Evolutionary conservation across 768 basidiomycete species (phyloP), one percentile per base, ranked within the genome.

Genomic region (Leucosporidium yakuticum): DNA sequence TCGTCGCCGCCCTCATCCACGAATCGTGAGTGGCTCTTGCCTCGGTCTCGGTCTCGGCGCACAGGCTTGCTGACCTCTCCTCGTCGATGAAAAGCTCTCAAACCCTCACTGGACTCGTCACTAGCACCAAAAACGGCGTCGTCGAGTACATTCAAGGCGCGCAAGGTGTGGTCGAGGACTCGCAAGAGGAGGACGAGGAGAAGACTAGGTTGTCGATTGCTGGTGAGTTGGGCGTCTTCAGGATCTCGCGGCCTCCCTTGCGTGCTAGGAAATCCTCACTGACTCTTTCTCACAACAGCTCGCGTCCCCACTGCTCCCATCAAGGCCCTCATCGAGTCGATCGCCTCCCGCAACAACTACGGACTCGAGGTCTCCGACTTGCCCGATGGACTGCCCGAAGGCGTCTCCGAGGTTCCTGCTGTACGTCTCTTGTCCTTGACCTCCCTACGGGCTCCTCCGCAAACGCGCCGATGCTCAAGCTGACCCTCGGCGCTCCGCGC

Each of bases 1-100:
- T 94, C 31, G 84, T 95, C 73, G 91, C 86, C 8, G 91, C 92
- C 77, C 79, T 92, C 50, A 85, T 85, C 1, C 88, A 91, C 71
- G 92, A 95, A 80, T 92, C 91, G 92, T 91, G 60, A 62, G 81
- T 73, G 49, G 17, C 20, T n/a, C 34, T 32, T 34, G 2, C 15
- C 29, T n/a, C n/a, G n/a, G n/a, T n/a, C n/a, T n/a, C n/a, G n/a
- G n/a, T n/a, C n/a, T n/a, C n/a, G n/a, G n/a, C n/a, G n/a, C n/a
- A n/a, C n/a, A n/a, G n/a, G n/a, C n/a, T n/a, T n/a, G n/a, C n/a
- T n/a, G n/a, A n/a, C n/a, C n/a, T n/a, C 14, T 8, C 27, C 25
- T 4, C 14, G 27, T 15, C 55, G 4, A 19, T 14, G 17, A 12
- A 27, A 14, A 54, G 14, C n/a, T 3, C 53, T 14, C 53, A 27